Evolutionary conservation across 1,284 basidiomycete species (phyloP).

Genomic region (Blastosporella zonata): DNA sequence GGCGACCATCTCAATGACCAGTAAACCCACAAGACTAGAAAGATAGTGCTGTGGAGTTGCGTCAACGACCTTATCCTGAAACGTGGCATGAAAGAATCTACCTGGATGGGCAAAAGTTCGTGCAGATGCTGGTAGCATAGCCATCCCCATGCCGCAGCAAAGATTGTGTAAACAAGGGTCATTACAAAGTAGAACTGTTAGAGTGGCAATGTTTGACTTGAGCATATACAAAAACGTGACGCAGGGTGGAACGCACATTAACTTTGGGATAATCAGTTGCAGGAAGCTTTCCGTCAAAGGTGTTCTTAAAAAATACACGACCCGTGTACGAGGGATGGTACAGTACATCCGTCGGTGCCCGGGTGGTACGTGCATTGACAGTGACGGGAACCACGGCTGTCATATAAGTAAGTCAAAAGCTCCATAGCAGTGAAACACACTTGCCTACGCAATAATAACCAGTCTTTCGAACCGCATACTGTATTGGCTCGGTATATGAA

Average conservation of each 20-base stretch:
- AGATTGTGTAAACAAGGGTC: conserved; percentile 71
- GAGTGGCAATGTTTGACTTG: conserved; percentile 4
- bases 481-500: conserved; percentile 59
- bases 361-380: conserved; percentile 39
- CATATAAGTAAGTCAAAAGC: conserved; percentile 14
- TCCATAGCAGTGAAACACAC: conserved; percentile 26
- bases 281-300: conserved; percentile 85
- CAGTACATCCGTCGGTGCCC: conserved; percentile 47
- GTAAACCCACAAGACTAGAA: conserved; percentile 85
- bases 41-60: conserved; percentile 74
- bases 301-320: conserved; percentile 83
- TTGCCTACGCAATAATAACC: conserved; percentile 95
- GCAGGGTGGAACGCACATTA: conserved; percentile 53
- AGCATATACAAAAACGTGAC: not conserved
- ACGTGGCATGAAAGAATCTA: conserved; percentile 25
- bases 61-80: not conserved
- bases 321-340: conserved; percentile 84
- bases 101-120: conserved; percentile 85
- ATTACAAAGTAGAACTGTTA: conserved; percentile 89
- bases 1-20: conserved; percentile 92
- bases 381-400: conserved; percentile 85
- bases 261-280: conserved; percentile 99
- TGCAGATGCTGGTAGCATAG: conserved; percentile 80
- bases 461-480: conserved; percentile 82
- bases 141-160: conserved; percentile 80